Percentiles rank a stretch among this genome's conserved stretches.
Conservation (phyloP, 306 rosid genomes). For the Lathyrus aphaca region DNA sequence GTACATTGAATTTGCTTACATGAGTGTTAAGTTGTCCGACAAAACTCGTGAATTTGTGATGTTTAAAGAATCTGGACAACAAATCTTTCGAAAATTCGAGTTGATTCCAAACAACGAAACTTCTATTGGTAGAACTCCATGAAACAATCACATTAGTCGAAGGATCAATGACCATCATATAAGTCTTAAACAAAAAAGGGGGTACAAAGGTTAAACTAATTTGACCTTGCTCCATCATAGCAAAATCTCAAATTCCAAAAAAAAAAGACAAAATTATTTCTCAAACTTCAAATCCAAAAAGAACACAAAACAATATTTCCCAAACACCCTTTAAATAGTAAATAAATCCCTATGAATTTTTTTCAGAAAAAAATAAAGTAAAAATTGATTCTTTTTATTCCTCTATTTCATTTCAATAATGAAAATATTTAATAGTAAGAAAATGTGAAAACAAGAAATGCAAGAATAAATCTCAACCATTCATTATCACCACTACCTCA, state of each 20-base stretch:
- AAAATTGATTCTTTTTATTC: conserved; percentile 16
- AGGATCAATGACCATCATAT: too few species aligned
- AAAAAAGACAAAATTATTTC: conserved; percentile 23
- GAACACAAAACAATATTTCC: too few species aligned
- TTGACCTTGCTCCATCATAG: conserved; percentile 75
- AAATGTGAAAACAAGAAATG: too few species aligned
- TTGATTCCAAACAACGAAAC: conserved; percentile 82
- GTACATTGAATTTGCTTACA: too few species aligned
- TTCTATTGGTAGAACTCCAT: conserved; percentile 63
- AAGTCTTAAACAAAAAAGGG: conserved; percentile 77
- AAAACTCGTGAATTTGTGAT: conserved; percentile 91
- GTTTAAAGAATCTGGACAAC: conserved; percentile 83
- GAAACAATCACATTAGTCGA: conserved; percentile 66
- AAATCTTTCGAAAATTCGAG: conserved; percentile 64
- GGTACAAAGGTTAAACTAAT: conserved; percentile 71
- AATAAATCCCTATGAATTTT: conserved; percentile 18
- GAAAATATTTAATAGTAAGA: too few species aligned
- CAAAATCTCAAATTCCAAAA: conserved; percentile 34
- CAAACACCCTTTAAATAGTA: conserved; percentile 18
- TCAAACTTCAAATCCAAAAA: too few species aligned
- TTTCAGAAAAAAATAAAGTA: conserved; percentile 9
- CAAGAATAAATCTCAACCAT: too few species aligned
- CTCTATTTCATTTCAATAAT: conserved; percentile 16
- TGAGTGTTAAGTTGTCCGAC: conserved; percentile 91
- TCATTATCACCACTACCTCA: too few species aligned